Evolutionary conservation across 176 grass and related monocot genomes (phyloP).

Genomic region (Otatea glauca): DNA sequence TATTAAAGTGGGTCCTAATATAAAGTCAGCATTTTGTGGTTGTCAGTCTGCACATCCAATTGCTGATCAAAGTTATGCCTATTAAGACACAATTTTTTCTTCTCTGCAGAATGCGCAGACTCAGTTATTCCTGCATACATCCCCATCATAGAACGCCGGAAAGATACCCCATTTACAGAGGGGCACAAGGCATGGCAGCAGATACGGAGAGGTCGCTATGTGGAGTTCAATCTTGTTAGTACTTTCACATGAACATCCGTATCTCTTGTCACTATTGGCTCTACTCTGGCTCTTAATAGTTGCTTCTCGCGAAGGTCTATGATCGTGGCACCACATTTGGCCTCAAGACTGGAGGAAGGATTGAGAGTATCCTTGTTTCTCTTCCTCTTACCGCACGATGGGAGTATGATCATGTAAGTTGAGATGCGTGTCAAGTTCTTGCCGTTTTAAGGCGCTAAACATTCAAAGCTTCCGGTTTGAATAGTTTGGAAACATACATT

Average conservation of each 20-base stretch:
- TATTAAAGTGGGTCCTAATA: background rate
- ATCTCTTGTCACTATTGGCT: background rate
- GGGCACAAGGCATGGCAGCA: conserved; percentile 79
- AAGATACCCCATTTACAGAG: conserved; percentile 67
- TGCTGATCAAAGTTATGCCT: background rate
- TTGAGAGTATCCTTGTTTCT: conserved; percentile 84
- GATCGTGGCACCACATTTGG: conserved; percentile 82
- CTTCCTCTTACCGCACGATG: conserved; percentile 70
- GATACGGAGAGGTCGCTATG: conserved; percentile 73
- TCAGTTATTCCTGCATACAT: conserved; percentile 77
- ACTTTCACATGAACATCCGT: background rate
- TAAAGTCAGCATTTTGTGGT: background rate
- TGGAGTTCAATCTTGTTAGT: conserved; percentile 82
- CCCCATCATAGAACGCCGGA: conserved; percentile 69
- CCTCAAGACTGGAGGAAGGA: conserved; percentile 77
- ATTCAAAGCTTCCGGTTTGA: background rate
- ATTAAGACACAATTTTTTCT: background rate
- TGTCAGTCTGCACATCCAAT: background rate
- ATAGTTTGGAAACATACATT: background rate
- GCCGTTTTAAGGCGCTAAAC: background rate
- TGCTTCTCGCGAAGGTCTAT: conserved; percentile 57
- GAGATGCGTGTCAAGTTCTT: background rate
- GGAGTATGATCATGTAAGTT: conserved; percentile 82
- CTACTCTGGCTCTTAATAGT: background rate
- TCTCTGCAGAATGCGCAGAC: conserved; percentile 53